These are phyloP conservation scores for Hibiscus tridactylites DNA, from an alignment of 345 rosid species.

Conservation along the genomic window DNA sequence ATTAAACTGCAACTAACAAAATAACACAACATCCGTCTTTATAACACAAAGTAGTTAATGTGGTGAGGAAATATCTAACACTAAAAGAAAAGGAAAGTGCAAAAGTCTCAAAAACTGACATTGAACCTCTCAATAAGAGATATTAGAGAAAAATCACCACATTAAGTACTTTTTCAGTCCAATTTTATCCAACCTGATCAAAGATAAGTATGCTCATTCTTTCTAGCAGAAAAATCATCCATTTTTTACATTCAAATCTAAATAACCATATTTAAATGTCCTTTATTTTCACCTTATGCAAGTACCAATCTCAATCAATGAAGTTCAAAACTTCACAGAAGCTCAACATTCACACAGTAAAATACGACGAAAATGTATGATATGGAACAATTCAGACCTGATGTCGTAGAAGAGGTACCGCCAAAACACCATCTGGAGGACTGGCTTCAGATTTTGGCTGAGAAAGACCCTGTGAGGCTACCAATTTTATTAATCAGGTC, in stretches of 20 bases:
- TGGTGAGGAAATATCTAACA: no score
- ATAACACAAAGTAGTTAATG: neutral
- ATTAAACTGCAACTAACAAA: neutral
- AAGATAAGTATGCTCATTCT: neutral
- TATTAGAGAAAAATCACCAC: neutral
- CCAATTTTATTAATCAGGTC: constrained; percentile 11
- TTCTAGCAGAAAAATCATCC: neutral
- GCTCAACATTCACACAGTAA: neutral
- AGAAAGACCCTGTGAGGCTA: constrained; percentile 60
- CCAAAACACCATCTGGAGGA: constrained; percentile 70
- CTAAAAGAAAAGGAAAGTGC: neutral
- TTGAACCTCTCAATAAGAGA: neutral
- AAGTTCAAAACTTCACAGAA: neutral
- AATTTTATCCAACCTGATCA: neutral
- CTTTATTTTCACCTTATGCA: neutral
- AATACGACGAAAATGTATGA: neutral
- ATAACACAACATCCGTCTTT: neutral
- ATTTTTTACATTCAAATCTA: neutral
- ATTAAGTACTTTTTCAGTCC: neutral
- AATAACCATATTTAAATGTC: neutral
- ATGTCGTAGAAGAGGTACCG: constrained; percentile 84
- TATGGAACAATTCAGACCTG: constrained; percentile 49
- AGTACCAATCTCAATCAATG: neutral
- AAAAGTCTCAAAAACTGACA: neutral
- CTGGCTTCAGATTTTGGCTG: constrained; percentile 70